Conservation (phyloP, 2,329 filamentous ascomycete genomes). For the Amesomyces nigricolor region DNA sequence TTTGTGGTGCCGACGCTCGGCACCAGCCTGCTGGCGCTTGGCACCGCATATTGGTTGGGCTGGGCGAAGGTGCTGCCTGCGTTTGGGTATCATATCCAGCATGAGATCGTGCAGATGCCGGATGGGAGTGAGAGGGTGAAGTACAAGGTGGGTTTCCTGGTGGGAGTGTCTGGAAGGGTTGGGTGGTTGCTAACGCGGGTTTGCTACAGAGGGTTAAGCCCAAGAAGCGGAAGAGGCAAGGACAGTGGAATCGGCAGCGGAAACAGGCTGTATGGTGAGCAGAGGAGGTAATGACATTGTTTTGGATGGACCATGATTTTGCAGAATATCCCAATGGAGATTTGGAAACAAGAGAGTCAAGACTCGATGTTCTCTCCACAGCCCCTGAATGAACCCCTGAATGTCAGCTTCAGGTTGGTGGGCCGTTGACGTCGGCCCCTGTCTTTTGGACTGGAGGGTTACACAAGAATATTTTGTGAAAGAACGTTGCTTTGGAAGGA, state of each 20-base stretch:
- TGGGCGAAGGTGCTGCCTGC: conserved; percentile 29
- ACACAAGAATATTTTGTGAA: too few species aligned
- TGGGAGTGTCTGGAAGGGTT: background rate
- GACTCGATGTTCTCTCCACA: background rate
- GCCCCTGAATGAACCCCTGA: background rate
- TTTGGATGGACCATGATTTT: background rate
- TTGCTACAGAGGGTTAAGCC: conserved; percentile 24
- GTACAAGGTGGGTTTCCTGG: conserved; percentile 26
- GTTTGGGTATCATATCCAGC: conserved; percentile 29
- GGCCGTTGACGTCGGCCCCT: background rate
- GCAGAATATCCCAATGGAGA: background rate
- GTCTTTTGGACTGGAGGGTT: background rate
- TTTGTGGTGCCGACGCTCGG: conserved; percentile 34
- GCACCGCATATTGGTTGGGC: conserved; percentile 26
- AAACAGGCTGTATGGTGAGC: conserved; percentile 22
- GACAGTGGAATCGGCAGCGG: conserved; percentile 17
- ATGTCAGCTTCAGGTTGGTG: background rate
- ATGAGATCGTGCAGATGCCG: conserved; percentile 30
- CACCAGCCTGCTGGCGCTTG: conserved; percentile 29
- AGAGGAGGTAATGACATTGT: background rate
- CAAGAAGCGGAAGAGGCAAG: conserved; percentile 19
- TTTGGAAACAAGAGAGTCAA: background rate
- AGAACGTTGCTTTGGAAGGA: too few species aligned
- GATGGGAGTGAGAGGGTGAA: conserved; percentile 31
- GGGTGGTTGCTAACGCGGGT: background rate